These are phyloP conservation scores for Sophora flavescens DNA, from an alignment of 306 rosid species.

Conservation along the genomic window DNA sequence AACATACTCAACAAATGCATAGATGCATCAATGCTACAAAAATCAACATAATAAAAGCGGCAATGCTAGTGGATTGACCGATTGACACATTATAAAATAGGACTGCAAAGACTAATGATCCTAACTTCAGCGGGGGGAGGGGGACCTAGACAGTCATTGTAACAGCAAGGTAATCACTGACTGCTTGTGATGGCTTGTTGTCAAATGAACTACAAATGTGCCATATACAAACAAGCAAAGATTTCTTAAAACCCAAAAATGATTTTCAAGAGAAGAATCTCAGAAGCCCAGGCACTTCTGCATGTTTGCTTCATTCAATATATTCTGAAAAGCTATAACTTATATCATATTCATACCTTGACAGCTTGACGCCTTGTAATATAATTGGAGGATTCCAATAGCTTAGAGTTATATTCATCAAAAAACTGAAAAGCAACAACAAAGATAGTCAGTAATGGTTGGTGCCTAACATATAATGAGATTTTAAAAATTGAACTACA, in stretches of 20 bases:
- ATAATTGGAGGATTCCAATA: constrained; percentile 87
- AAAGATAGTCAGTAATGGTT: constrained; percentile 33
- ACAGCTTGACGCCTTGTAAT: constrained; percentile 95
- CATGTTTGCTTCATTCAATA: constrained; percentile 16
- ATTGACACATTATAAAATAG: background rate
- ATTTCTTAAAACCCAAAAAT: background rate
- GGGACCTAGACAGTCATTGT: background rate
- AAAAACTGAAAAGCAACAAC: constrained; percentile 67
- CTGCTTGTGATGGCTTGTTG: background rate
- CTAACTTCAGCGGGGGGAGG: background rate
- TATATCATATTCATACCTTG: constrained; percentile 76
- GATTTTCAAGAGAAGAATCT: constrained; percentile 35
- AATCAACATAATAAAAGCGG: constrained; percentile 7
- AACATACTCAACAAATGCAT: constrained; percentile 37
- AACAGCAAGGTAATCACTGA: constrained; percentile 5
- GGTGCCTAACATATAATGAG: constrained; percentile 18
- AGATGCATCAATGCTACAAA: constrained; percentile 20
- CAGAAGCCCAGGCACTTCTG: constrained; percentile 13
- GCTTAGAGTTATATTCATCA: constrained; percentile 82
- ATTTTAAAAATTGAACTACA: background rate
- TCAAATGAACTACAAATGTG: constrained; percentile 2
- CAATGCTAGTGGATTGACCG: background rate
- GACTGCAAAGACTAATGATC: constrained; percentile 2
- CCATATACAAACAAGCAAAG: background rate
- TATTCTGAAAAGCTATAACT: constrained; percentile 30